A percentile compares a stretch with the other conserved stretches of the same genome.
phyloP scores from a whole-genome alignment of 305 asterid species.

The Solanum hybrid region DNA sequence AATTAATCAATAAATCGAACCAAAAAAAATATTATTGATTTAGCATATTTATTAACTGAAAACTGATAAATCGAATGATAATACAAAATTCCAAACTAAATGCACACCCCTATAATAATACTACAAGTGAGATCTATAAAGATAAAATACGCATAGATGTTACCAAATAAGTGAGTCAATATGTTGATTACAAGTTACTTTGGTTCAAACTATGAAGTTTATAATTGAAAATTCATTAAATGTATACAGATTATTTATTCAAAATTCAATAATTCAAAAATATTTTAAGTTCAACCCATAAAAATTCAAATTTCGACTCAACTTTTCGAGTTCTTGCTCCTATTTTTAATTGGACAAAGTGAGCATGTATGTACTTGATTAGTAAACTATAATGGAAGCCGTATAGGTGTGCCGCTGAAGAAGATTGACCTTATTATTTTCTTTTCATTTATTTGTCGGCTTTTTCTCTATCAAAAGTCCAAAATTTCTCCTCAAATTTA shows the following conservation, averaged over 20 bases:
- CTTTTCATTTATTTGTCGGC: background rate
- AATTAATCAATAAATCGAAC: too few relatives aligned
- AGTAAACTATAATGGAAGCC: background rate
- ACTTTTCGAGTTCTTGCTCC: background rate
- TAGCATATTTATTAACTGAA: background rate
- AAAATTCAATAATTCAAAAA: too few relatives aligned
- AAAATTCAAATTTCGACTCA: background rate
- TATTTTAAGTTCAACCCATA: too few relatives aligned
- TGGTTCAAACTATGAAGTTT: background rate
- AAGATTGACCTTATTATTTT: background rate
- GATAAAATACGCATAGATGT: background rate
- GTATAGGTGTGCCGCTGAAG: background rate
- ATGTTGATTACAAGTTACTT: too few relatives aligned
- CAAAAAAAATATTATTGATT: too few relatives aligned
- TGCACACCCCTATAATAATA: background rate
- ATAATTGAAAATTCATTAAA: background rate
- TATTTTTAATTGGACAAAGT: background rate
- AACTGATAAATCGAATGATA: fast-evolving
- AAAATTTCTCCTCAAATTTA: background rate
- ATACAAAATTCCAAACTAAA: too few relatives aligned
- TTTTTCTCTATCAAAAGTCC: background rate
- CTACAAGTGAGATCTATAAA: background rate
- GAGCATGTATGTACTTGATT: background rate
- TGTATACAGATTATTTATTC: background rate
- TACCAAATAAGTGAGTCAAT: background rate